phyloP scores from a whole-genome alignment of 2,329 filamentous ascomycete genomes.

The Ilyonectria destructans region DNA sequence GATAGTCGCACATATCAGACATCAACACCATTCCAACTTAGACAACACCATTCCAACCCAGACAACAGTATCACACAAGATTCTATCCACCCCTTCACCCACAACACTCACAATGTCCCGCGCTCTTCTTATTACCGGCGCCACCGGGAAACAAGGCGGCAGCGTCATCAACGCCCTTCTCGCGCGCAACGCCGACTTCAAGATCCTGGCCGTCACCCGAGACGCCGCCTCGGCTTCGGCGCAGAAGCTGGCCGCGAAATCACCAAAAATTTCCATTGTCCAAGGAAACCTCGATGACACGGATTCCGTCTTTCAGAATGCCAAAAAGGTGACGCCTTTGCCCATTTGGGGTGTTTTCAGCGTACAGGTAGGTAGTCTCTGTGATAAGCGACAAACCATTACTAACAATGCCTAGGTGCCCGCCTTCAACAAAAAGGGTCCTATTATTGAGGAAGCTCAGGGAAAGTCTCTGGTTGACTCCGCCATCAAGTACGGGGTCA shows the following conservation, averaged over 20 bases:
- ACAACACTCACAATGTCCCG: slow-evolving; percentile 40
- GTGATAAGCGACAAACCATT: background rate
- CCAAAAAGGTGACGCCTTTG: slow-evolving; percentile 41
- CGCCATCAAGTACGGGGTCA: slow-evolving; percentile 67
- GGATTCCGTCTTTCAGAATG: slow-evolving; percentile 65
- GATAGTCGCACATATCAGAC: background rate
- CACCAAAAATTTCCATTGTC: slow-evolving; percentile 68
- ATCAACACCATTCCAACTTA: background rate
- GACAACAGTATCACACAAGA: background rate
- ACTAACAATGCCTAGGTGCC: slow-evolving; percentile 18
- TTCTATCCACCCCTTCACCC: background rate
- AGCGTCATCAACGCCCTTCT: slow-evolving; percentile 53
- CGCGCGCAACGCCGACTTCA: slow-evolving; percentile 55
- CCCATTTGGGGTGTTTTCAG: slow-evolving; percentile 74
- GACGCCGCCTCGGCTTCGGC: slow-evolving; percentile 67
- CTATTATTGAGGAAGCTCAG: slow-evolving; percentile 55
- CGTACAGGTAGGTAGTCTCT: slow-evolving; percentile 64
- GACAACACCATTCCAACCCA: background rate
- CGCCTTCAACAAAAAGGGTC: slow-evolving; percentile 33
- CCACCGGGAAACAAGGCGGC: slow-evolving; percentile 58
- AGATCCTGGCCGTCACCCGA: slow-evolving; percentile 75
- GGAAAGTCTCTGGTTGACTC: slow-evolving; percentile 72
- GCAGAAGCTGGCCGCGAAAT: slow-evolving; percentile 62
- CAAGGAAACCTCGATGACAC: slow-evolving; percentile 71
- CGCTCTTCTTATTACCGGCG: slow-evolving; percentile 54